Conservation (phyloP, 2,329 filamentous ascomycete genomes). For the Amphichorda felina region DNA sequence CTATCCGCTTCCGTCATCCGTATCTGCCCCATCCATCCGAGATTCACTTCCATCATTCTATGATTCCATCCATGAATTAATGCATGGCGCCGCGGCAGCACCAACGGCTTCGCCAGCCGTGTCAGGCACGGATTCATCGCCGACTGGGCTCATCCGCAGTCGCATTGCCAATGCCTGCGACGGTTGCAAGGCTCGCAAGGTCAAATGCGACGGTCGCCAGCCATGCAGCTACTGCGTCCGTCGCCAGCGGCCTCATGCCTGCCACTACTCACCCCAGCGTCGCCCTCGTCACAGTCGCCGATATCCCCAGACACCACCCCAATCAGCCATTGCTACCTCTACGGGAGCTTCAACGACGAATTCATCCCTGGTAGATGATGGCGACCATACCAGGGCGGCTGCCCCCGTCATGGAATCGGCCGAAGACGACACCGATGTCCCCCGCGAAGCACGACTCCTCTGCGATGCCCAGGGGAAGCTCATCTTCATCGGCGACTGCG, state of each 20-base stretch:
- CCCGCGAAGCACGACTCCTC: slow-evolving; percentile 37
- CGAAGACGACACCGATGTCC: slow-evolving; percentile 43
- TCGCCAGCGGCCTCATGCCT: slow-evolving; percentile 27
- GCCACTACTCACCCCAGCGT: slow-evolving; percentile 33
- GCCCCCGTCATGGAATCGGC: slow-evolving; percentile 8
- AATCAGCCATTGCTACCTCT: too few relatives aligned
- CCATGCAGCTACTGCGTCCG: slow-evolving; percentile 38
- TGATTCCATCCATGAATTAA: too few relatives aligned
- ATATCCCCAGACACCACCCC: too few relatives aligned
- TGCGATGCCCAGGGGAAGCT: slow-evolving; percentile 40
- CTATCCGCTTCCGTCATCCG: too few relatives aligned
- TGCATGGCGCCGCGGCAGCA: background rate
- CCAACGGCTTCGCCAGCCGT: background rate
- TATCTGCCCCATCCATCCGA: too few relatives aligned
- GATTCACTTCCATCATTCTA: too few relatives aligned
- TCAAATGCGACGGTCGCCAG: slow-evolving; percentile 41
- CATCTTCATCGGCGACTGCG: slow-evolving; percentile 44
- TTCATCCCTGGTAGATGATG: background rate
- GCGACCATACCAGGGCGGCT: background rate
- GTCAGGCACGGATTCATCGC: background rate
- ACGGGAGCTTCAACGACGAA: too few relatives aligned
- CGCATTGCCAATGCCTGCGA: slow-evolving; percentile 43
- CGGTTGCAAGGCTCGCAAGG: slow-evolving; percentile 40
- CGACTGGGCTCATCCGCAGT: slow-evolving; percentile 16
- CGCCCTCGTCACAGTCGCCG: background rate